Evolutionary conservation across 176 grass and related monocot species (phyloP).

Genomic region (Bolboschoenus planiculmis): DNA sequence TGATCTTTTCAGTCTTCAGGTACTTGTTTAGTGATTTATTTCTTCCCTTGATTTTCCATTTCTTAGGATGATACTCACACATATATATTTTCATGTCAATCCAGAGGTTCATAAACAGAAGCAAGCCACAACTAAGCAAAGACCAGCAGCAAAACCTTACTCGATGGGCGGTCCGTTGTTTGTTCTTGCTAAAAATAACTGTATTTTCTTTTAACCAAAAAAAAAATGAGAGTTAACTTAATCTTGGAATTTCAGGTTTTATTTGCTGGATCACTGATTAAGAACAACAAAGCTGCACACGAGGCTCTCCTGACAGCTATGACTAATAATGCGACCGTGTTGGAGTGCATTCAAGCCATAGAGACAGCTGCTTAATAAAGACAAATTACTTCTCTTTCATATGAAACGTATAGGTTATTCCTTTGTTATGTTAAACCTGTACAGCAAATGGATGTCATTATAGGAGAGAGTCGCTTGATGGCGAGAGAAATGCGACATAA

Average conservation of each 20-base stretch:
- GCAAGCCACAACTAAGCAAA: conserved; percentile 58
- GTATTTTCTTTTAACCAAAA: not conserved
- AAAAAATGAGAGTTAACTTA: conserved; percentile 10
- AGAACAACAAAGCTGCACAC: conserved; percentile 69
- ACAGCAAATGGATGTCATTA: not conserved
- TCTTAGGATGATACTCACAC: not conserved
- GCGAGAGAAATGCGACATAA: not conserved
- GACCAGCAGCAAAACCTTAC: conserved; percentile 94
- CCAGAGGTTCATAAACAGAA: conserved; percentile 84
- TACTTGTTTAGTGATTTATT: not conserved
- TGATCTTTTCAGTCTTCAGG: conserved; percentile 85
- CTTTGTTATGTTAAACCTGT: not conserved
- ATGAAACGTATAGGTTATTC: not conserved
- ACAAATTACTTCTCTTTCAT: not conserved
- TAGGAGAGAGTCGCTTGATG: not conserved
- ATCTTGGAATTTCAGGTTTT: conserved; percentile 44
- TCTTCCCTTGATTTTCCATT: not conserved
- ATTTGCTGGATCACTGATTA: conserved; percentile 72
- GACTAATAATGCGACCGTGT: conserved; percentile 63
- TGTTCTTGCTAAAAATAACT: not conserved
- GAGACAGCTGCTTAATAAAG: conserved; percentile 51
- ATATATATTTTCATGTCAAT: conserved; percentile 7
- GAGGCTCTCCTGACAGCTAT: conserved; percentile 72
- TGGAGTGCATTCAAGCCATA: conserved; percentile 83
- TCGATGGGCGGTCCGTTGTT: conserved; percentile 82